Evolutionary conservation across 2,329 filamentous ascomycete genomes (phyloP), one percentile per base, ranked within the genome.

Genomic region (Cyphellophora europaea): DNA sequence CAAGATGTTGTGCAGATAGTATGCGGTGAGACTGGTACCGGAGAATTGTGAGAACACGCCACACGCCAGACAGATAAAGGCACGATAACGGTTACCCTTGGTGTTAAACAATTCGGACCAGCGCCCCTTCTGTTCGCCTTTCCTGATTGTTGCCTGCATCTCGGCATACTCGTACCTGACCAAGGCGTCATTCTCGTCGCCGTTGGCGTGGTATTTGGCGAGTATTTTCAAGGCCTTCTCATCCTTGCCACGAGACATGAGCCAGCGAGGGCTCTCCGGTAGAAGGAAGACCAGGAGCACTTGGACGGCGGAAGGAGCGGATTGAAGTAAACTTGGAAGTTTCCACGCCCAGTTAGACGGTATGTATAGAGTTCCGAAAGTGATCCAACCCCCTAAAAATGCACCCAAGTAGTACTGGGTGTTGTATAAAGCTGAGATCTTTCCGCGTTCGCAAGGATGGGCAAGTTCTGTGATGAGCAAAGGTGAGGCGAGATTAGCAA

Each of bases 311-410:
- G 79, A 66, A 2, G 74, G 72, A 0, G 77, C 54, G 32, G 79
- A 78, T 47, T 82, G 77, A 51, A 79, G 76, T 0, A 74, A 74
- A 29, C 80, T 68, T 0, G 75, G 77, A 40, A 82, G 77, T 2
- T 75, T 61, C 74, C 76, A 79, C 6, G 64, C 57, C 47, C 57
- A 67, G 50, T 67, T 46, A 36, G 69, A 65, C 42, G 62, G 40
- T 23, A 55, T 63, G 49, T 53, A 58, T 19, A 51, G 47, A 0
- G 52, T 55, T 0, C 65, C 67, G 37, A 59, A 71, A 11, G 64
- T 65, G 25, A 70, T 54, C 17, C 61, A 56, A n/a, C 66, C 63
- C 1, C 66, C 66, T 3, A 66, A 64, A 19, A 71, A 68, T 30
- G 62, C 57, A 33, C 67, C 67, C 25, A 66, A 65, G 35, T 67